These are phyloP conservation scores for Trametes hirsuta DNA, from an alignment of 1,284 basidiomycete species.

Conservation along the genomic window DNA sequence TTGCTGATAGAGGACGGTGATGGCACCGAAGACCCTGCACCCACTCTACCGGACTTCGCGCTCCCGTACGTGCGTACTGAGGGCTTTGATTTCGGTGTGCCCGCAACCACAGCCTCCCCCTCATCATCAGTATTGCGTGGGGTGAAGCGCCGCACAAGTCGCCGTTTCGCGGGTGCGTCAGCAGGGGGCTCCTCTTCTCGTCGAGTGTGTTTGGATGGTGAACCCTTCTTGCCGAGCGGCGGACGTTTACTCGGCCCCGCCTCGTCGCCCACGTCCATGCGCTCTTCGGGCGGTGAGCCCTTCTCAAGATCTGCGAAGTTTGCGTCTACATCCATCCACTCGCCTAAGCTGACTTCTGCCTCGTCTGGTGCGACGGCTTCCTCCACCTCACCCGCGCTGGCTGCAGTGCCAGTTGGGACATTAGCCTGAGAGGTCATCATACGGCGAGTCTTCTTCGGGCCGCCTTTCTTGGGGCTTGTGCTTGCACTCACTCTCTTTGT, in stretches of 20 bases:
- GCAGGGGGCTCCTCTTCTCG: neutral
- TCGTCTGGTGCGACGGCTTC: slow-evolving; percentile 25
- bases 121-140: slow-evolving; percentile 19
- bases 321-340: slow-evolving; percentile 30
- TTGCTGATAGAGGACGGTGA: slow-evolving; percentile 19
- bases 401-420: slow-evolving; percentile 15
- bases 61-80: slow-evolving; percentile 15
- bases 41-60: slow-evolving; percentile 4
- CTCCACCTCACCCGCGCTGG: slow-evolving; percentile 30
- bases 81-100: slow-evolving; percentile 9
- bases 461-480: slow-evolving; percentile 12
- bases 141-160: slow-evolving; percentile 20
- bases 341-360: slow-evolving; percentile 25
- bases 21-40: slow-evolving; percentile 2
- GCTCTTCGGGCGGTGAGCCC: neutral
- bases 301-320: slow-evolving; percentile 22
- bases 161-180: slow-evolving; percentile 6
- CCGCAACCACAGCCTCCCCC: neutral
- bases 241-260: slow-evolving; percentile 18
- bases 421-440: neutral
- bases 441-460: slow-evolving; percentile 18
- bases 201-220: slow-evolving; percentile 8
- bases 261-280: slow-evolving; percentile 32
- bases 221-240: slow-evolving; percentile 11
- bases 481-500: slow-evolving; percentile 18